Percentiles rank a stretch among this genome's conserved stretches.
These are phyloP conservation scores for Euphorbia peplus DNA, from an alignment of 345 rosid genomes.

Conservation along the genomic window DNA sequence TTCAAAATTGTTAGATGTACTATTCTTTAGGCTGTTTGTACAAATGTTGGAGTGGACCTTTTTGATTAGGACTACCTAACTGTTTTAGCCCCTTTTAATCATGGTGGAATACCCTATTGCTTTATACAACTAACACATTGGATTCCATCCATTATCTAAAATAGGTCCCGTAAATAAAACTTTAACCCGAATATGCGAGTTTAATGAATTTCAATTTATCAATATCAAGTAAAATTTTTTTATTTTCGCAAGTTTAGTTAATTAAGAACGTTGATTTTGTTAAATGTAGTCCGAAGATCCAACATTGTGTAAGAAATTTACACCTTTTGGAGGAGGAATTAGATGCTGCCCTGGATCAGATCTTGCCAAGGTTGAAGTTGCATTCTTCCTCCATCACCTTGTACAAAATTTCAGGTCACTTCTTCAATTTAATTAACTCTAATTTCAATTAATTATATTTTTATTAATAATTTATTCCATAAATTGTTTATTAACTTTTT, in stretches of 20 bases:
- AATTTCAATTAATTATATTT: neutral
- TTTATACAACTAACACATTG: neutral
- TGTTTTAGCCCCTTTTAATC: neutral
- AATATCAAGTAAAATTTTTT: too few relatives aligned
- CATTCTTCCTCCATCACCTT: slow-evolving; percentile 62
- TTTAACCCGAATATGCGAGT: too few relatives aligned
- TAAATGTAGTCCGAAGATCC: slow-evolving; percentile 38
- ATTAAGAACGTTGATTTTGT: neutral
- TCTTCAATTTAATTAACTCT: too few relatives aligned
- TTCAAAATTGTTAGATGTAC: neutral
- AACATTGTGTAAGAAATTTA: slow-evolving; percentile 43
- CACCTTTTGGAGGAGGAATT: slow-evolving; percentile 61
- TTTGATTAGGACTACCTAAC: slow-evolving; percentile 18
- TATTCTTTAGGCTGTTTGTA: neutral
- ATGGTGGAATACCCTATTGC: neutral
- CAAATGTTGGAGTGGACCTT: slow-evolving; percentile 19
- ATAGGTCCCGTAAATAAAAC: too few relatives aligned
- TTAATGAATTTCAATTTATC: too few relatives aligned
- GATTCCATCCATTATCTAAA: too few relatives aligned
- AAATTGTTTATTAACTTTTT: neutral
- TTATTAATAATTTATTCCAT: neutral
- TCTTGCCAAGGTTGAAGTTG: slow-evolving; percentile 57
- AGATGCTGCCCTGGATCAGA: slow-evolving; percentile 65
- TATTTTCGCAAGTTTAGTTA: too few relatives aligned
- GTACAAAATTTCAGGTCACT: slow-evolving; percentile 48